phyloP scores from a whole-genome alignment of 768 basidiomycete species.

The Sarcodon sp. region DNA sequence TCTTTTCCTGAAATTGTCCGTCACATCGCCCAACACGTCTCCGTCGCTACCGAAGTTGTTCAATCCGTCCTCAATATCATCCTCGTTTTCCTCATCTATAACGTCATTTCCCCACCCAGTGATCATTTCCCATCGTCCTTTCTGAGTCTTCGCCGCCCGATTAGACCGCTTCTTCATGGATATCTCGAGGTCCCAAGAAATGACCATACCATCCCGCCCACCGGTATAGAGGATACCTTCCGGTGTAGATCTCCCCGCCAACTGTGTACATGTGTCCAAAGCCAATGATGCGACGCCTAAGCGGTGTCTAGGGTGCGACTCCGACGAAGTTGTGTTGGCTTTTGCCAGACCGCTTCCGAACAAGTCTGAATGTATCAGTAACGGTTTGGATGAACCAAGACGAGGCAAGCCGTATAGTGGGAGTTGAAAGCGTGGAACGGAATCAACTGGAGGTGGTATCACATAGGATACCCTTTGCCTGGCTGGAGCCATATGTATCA shows the following conservation, averaged over 20 bases:
- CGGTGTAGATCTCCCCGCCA: constrained; percentile 51
- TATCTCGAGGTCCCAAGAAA: constrained; percentile 77
- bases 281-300: constrained; percentile 83
- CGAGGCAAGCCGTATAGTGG: constrained; percentile 54
- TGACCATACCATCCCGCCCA: constrained; percentile 78
- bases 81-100: constrained; percentile 47
- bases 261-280: constrained; percentile 69
- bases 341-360: constrained; percentile 12
- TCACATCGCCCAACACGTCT: constrained; percentile 66
- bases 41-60: constrained; percentile 41
- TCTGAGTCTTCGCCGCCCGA: constrained; percentile 3
- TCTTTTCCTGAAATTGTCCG: constrained; percentile 21
- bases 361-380: constrained; percentile 34
- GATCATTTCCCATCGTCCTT: constrained; percentile 61
- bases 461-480: constrained; percentile 79
- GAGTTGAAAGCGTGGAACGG: constrained; percentile 53
- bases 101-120: constrained; percentile 75
- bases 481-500: constrained; percentile 21
- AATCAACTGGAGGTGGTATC: constrained; percentile 57
- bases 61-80: not conserved
- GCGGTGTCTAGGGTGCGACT: constrained; percentile 65
- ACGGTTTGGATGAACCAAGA: constrained; percentile 56
- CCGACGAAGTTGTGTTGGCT: constrained; percentile 11
- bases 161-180: constrained; percentile 35
- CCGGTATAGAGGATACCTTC: constrained; percentile 87